Conservation (phyloP, 805 yeast genomes). For the Starmerella kuoi region DNA sequence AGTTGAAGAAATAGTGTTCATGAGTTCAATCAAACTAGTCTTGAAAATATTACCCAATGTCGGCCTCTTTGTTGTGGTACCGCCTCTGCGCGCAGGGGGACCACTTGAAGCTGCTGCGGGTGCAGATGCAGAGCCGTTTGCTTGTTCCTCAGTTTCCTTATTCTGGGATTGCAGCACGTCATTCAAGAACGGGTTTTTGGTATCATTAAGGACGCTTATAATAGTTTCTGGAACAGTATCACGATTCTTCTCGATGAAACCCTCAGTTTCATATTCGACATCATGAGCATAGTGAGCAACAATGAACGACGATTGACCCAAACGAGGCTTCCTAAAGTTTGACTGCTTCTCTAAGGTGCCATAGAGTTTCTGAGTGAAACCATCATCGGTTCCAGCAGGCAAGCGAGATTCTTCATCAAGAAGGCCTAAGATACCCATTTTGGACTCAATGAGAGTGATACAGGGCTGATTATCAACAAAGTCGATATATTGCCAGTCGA, state of each 20-base stretch:
- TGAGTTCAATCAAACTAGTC: slow-evolving; percentile 78
- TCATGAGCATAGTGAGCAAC: slow-evolving; percentile 92
- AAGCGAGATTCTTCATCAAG: slow-evolving; percentile 91
- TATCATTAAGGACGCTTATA: slow-evolving; percentile 62
- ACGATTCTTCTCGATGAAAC: slow-evolving; percentile 92
- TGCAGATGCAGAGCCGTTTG: slow-evolving; percentile 30
- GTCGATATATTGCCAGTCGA: slow-evolving; percentile 93
- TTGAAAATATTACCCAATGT: slow-evolving; percentile 92
- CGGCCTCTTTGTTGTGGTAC: slow-evolving; percentile 49
- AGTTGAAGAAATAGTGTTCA: slow-evolving; percentile 86
- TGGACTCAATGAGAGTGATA: slow-evolving; percentile 79
- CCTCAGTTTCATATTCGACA: slow-evolving; percentile 82
- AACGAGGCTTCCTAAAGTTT: slow-evolving; percentile 81
- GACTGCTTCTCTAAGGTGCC: slow-evolving; percentile 73
- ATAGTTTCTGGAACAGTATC: slow-evolving; percentile 97
- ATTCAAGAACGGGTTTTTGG: slow-evolving; percentile 54
- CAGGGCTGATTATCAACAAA: slow-evolving; percentile 96
- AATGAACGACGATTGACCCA: slow-evolving; percentile 81
- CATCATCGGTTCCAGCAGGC: slow-evolving; percentile 85
- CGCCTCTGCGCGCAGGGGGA: slow-evolving; percentile 24
- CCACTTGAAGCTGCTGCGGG: slow-evolving; percentile 25
- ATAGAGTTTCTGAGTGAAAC: slow-evolving; percentile 84
- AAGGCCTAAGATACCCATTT: slow-evolving; percentile 73
- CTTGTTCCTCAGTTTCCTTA: slow-evolving; percentile 21
- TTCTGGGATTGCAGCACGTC: slow-evolving; percentile 42